phyloP scores from a whole-genome alignment of 164 flowering plant species.

The Stephania cephalantha region DNA sequence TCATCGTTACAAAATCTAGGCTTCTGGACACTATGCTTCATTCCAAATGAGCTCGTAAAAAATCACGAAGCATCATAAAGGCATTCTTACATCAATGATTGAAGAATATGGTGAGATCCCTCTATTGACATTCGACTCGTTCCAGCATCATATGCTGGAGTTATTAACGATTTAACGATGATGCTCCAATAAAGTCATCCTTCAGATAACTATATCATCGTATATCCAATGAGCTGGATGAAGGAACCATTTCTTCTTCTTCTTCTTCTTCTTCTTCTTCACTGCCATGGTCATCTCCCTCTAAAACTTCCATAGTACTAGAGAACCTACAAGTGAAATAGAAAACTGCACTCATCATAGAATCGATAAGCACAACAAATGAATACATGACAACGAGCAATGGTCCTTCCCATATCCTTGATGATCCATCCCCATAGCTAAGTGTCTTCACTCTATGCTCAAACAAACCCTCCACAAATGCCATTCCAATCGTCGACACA shows the following conservation, averaged over 20 bases:
- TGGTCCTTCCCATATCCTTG: constrained; percentile 99
- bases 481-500: constrained; percentile 84
- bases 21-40: background rate
- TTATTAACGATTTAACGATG: background rate
- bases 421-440: constrained; percentile 98
- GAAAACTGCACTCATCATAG: constrained; percentile 95
- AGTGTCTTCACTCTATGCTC: constrained; percentile 93
- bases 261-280: constrained; percentile 43
- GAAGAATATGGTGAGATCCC: background rate
- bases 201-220: constrained; percentile 10
- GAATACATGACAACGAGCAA: constrained; percentile 88
- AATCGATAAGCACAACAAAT: constrained; percentile 82
- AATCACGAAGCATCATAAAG: background rate
- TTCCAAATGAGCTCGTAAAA: background rate
- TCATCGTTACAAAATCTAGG: background rate
- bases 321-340: constrained; percentile 85
- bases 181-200: background rate
- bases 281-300: constrained; percentile 30
- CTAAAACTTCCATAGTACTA: constrained; percentile 32
- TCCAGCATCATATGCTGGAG: background rate
- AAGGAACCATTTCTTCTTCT: constrained; percentile 28
- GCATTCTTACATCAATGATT: background rate
- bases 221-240: constrained; percentile 21
- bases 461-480: constrained; percentile 87
- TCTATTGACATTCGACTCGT: background rate